Conservation (phyloP, 495 filamentous ascomycete genomes). For the Neurospora sp. region DNA sequence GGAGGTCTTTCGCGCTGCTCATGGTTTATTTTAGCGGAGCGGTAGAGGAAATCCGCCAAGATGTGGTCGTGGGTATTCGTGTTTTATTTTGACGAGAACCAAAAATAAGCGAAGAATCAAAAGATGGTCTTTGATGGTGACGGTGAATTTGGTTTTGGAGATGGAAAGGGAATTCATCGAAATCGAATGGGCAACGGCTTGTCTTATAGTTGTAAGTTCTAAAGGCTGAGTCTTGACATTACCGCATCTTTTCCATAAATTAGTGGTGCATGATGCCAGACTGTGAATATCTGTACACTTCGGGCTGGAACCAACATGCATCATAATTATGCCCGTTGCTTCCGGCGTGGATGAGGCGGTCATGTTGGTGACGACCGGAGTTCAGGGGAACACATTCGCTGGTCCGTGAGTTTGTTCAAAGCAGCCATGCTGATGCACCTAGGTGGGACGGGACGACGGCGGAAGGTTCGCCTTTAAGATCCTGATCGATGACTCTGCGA, state of each 20-base stretch:
- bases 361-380: neutral
- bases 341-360: neutral
- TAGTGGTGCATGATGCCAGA: neutral
- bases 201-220: neutral
- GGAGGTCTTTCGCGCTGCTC: neutral
- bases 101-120: neutral
- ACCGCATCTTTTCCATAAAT: neutral
- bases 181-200: neutral
- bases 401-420: neutral
- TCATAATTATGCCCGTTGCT: neutral
- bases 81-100: neutral
- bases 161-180: neutral
- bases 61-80: neutral
- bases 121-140: neutral
- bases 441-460: neutral
- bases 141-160: neutral
- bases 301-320: neutral
- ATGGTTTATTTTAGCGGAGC: neutral
- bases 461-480: neutral
- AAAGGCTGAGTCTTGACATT: neutral
- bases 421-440: neutral
- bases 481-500: neutral
- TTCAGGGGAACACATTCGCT: neutral
- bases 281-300: neutral
- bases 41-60: neutral